Evolutionary conservation across 495 filamentous ascomycete genomes (phyloP), one percentile per base, ranked within the genome.

Genomic region (Talaromyces liani): DNA sequence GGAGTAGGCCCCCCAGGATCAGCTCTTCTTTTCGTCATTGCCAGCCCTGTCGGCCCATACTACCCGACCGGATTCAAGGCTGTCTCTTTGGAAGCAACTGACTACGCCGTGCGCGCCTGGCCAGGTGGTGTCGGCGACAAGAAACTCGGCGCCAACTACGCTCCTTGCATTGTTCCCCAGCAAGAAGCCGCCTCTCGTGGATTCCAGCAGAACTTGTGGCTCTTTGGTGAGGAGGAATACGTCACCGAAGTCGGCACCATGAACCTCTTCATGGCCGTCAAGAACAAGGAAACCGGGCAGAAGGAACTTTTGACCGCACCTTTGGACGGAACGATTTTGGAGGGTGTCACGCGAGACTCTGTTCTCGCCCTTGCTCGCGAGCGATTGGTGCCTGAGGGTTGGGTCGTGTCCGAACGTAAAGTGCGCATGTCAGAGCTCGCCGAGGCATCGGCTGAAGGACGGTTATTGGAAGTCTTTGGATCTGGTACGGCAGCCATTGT

Each of bases 41-140:
- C 95, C 60, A 95, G 91, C 6, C 95, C 95, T 63, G 94, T 98
- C 9, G 95, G 95, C 1, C 95, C 95, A 6, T 97, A 98, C 82
- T 98, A 97, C 77, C 94, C 93, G 4, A 94, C 92, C 8, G 95
- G 94, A 47, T 98, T 98, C 87, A 96, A 96, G 78, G 94, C 95
- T 57, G 85, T 97, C 36, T 92, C 90, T 1, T 80, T 98, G 45
- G 93, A 97, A 77, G 93, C 94, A 8, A 95, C 93, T 18, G 86
- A 92, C 75, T 93, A 95, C 76, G 92, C 92, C 60, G 91, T 98
- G 61, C 93, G 94, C 61, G 94, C 94, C 59, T 98, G 94, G 94
- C 94, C 94, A 34, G 93, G 93, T 61, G 94, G 94, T 69, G 92
- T 96, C 8, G 94, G 94, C 68, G 90, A 96, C 79, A 94, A 92